Conservation (phyloP, 106 monocot species). For the Posidonia australis region DNA sequence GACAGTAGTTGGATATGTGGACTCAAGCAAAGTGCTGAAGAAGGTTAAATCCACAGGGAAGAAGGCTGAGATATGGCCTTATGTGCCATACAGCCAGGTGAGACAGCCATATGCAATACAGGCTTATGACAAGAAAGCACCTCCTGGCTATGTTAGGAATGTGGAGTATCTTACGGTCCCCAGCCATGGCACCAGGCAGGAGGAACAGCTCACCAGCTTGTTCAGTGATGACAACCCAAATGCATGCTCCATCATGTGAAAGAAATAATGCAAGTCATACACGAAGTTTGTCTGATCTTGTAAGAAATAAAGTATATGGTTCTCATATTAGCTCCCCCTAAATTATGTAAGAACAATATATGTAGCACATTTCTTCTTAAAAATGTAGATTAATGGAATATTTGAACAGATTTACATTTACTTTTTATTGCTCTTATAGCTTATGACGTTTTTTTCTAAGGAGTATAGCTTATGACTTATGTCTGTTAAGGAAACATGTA, state of each 20-base stretch:
- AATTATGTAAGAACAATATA: no score
- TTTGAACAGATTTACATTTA: no score
- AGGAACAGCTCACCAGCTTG: slow-evolving; percentile 4
- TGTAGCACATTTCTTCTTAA: no score
- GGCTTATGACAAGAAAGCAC: slow-evolving; percentile 19
- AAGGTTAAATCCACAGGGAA: slow-evolving; percentile 13
- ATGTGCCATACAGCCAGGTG: slow-evolving; percentile 9
- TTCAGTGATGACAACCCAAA: slow-evolving; percentile 32
- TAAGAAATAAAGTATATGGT: background rate
- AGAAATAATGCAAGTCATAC: no score
- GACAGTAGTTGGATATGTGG: slow-evolving; percentile 18
- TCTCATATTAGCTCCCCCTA: no score
- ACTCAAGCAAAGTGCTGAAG: slow-evolving; percentile 16
- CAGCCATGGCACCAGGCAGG: background rate
- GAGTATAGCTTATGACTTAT: no score
- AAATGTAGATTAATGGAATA: no score
- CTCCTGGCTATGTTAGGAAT: slow-evolving; percentile 13
- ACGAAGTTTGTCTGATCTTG: no score
- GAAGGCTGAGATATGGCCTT: slow-evolving; percentile 22
- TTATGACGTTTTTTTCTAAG: no score
- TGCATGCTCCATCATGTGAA: slow-evolving; percentile 25
- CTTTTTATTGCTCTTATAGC: no score
- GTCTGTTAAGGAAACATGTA: no score
- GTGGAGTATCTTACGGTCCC: background rate
- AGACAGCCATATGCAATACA: slow-evolving; percentile 5